Base-by-base conservation (phyloP, 179 eudicot genomes). In the Spergularia azorica region DNA sequence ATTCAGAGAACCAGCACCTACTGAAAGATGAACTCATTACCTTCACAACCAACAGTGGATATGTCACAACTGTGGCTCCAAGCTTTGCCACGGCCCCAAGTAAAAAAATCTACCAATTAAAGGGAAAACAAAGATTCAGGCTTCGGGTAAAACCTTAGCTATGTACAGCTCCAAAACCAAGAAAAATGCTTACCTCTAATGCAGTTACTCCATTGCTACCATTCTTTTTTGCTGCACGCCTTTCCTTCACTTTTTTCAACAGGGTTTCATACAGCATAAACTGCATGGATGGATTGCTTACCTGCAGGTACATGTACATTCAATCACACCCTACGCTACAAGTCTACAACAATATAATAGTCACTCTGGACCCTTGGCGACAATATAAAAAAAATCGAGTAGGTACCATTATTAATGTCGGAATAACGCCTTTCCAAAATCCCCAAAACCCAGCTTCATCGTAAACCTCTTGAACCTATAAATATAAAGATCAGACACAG, bases 51-150 rank as follows among this genome's bases (percentile, higher is more conserved):
- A 93, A 81, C 80, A 93, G 90, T 74, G 99, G 99, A 87, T 95
- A 95, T 75, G 99, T 95, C 55, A 90, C 94, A 41, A 93, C 95
- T 55, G 99, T 95, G 63, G 99, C 99, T 82, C 99, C 99, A 76
- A 95, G 97, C 86, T 95, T 95, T 48, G 99, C 99, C 78, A 95
- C 39, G 63, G 99, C 99, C 74, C 97, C 97, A 36, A 95, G 95
- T 80, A 95, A 75, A 89, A 95, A 93, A 63, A 93, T 84, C 99
- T 95, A 76, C 58, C 67, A 71, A 72, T 74, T 67, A 52, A 72
- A 76, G 60, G 63, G 73, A 59, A 55, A 16, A n/a, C 26, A 46
- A 82, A 11, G 16, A 16, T 21, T 60, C 57, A 55, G 48, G 12
- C 9, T 21, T 39, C 32, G 3, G 65, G 55, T 20, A 1, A 46